Percentiles rank a stretch among this genome's conserved stretches.
These are phyloP conservation scores for Deakozyma indianensis DNA, from an alignment of 805 yeast species.

Conservation along the genomic window DNA sequence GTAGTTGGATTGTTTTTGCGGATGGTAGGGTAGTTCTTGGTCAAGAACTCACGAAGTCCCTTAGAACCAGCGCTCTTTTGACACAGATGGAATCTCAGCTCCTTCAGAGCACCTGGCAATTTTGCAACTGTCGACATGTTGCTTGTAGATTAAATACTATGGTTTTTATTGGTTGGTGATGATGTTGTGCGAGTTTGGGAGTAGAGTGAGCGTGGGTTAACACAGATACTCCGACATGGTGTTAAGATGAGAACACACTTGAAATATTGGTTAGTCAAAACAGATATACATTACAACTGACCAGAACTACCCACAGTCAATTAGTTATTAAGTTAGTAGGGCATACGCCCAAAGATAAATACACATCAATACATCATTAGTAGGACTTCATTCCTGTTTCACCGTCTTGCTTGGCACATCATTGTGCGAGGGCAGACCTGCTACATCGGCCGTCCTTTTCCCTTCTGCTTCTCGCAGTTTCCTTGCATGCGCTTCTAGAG, in stretches of 20 bases:
- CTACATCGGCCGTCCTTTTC: neutral
- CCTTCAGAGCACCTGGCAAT: conserved; percentile 43
- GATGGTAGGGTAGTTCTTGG: conserved; percentile 49
- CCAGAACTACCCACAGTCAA: too few species aligned
- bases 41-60: conserved; percentile 30
- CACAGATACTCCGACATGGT: too few species aligned
- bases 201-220: too few species aligned
- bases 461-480: conserved; percentile 5
- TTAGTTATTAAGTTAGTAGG: neutral
- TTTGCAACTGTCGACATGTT: conserved; percentile 5
- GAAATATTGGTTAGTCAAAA: too few species aligned
- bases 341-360: neutral
- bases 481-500: conserved; percentile 19
- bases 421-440: neutral
- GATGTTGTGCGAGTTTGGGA: neutral
- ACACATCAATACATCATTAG: neutral
- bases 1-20: conserved; percentile 47
- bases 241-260: too few species aligned
- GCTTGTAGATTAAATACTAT: neutral
- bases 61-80: conserved; percentile 62
- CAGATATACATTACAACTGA: too few species aligned
- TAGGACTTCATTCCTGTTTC: conserved; percentile 1
- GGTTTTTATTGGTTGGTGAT: neutral
- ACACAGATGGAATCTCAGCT: conserved; percentile 68
- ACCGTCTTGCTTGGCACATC: neutral